Conservation (phyloP, 2,329 filamentous ascomycete genomes). For the Ascochyta koolunga region DNA sequence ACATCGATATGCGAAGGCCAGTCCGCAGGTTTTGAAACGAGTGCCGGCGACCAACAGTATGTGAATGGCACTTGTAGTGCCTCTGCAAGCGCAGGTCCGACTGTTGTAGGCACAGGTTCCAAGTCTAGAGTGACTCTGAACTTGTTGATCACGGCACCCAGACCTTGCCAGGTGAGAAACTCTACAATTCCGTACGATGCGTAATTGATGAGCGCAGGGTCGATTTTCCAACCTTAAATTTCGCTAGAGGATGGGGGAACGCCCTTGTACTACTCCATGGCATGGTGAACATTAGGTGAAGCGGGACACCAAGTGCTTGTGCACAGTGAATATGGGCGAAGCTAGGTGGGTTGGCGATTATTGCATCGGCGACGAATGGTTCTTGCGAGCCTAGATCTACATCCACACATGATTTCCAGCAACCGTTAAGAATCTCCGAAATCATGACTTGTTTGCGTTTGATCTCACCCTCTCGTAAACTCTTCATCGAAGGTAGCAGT, state of each 20-base stretch:
- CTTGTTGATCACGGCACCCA: constrained; percentile 55
- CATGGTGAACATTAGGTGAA: constrained; percentile 86
- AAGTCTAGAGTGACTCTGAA: constrained; percentile 51
- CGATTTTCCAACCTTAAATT: constrained; percentile 46
- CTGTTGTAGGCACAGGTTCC: constrained; percentile 45
- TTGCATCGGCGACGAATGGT: constrained; percentile 82
- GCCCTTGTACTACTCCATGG: constrained; percentile 55
- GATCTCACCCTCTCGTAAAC: constrained; percentile 35
- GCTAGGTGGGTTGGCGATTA: constrained; percentile 78
- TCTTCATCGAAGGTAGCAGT: constrained; percentile 39
- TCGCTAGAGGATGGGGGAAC: constrained; percentile 58
- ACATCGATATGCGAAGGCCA: constrained; percentile 29
- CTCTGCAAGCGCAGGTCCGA: constrained; percentile 48
- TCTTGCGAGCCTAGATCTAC: constrained; percentile 39
- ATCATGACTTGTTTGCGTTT: constrained; percentile 41
- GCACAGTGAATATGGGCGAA: constrained; percentile 77
- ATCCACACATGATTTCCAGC: constrained; percentile 45
- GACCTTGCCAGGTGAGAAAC: constrained; percentile 56
- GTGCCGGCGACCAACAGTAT: constrained; percentile 54
- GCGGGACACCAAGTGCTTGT: constrained; percentile 72
- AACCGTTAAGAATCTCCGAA: constrained; percentile 35
- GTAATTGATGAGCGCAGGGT: constrained; percentile 48
- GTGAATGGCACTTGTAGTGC: constrained; percentile 51
- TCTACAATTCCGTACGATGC: constrained; percentile 55
- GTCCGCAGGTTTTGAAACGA: constrained; percentile 28